phyloP scores from a whole-genome alignment of 139 green algal species.

The Chlorella ohadii region DNA sequence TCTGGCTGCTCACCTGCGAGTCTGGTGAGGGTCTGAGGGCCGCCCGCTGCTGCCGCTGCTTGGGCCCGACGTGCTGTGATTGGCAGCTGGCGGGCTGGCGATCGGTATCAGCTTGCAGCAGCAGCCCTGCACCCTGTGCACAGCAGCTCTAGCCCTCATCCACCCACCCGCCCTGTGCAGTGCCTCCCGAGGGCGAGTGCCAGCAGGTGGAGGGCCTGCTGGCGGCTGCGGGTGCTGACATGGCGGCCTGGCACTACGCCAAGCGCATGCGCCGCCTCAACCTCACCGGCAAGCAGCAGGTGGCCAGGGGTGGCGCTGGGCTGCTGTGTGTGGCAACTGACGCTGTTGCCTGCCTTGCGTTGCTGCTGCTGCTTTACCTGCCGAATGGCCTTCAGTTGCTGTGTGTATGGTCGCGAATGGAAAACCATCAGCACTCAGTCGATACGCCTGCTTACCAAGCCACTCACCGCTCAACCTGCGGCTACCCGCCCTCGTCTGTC shows the following conservation, averaged over 20 bases:
- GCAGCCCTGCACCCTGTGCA: background rate
- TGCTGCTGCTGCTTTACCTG: too few relatives aligned
- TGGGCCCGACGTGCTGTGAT: background rate
- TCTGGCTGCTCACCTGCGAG: slow-evolving; percentile 86
- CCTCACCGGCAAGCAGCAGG: slow-evolving; percentile 64
- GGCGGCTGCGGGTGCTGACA: slow-evolving; percentile 64
- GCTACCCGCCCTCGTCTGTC: too few relatives aligned
- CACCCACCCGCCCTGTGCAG: background rate
- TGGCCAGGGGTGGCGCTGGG: background rate
- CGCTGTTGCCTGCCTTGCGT: too few relatives aligned
- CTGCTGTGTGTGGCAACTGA: too few relatives aligned
- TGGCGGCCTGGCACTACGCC: slow-evolving; percentile 88
- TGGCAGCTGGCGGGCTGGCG: background rate
- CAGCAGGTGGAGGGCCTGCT: slow-evolving; percentile 34
- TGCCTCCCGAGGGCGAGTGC: slow-evolving; percentile 7
- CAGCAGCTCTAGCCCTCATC: background rate
- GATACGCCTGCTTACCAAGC: background rate
- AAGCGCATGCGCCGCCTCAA: slow-evolving; percentile 89
- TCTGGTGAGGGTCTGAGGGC: background rate
- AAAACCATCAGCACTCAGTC: too few relatives aligned
- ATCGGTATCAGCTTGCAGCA: too few relatives aligned
- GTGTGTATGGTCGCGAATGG: too few relatives aligned
- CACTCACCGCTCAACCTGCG: too few relatives aligned
- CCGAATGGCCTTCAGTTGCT: too few relatives aligned
- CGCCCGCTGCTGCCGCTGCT: background rate